These are phyloP conservation scores for Lachnellula cervina DNA, from an alignment of 2,329 filamentous ascomycete species.

Conservation along the genomic window DNA sequence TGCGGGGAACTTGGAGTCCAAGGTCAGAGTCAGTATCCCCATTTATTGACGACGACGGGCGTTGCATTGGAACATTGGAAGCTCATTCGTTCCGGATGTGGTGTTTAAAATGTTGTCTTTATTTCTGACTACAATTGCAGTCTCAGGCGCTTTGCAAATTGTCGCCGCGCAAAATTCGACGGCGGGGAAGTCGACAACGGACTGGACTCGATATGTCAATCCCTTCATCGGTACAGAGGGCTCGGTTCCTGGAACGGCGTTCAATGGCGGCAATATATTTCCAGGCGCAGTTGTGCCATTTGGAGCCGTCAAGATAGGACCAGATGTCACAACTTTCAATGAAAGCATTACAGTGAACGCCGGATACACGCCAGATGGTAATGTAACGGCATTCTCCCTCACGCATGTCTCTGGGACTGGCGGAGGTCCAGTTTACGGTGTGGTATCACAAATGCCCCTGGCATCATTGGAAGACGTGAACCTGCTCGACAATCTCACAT, in stretches of 20 bases:
- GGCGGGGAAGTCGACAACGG: slow-evolving; percentile 1
- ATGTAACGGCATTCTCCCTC: slow-evolving; percentile 47
- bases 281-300: slow-evolving; percentile 12
- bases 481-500: slow-evolving; percentile 44
- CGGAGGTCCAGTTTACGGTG: slow-evolving; percentile 54
- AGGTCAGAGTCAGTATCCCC: too few relatives aligned
- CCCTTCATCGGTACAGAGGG: slow-evolving; percentile 47
- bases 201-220: slow-evolving; percentile 43
- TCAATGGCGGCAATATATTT: slow-evolving; percentile 30
- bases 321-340: not conserved
- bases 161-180: not conserved
- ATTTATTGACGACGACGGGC: too few relatives aligned
- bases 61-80: too few relatives aligned
- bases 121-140: not conserved
- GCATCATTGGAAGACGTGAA: slow-evolving; percentile 33
- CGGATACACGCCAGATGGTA: slow-evolving; percentile 38
- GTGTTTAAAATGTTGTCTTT: too few relatives aligned
- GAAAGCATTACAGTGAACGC: slow-evolving; percentile 26
- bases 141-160: not conserved
- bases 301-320: slow-evolving; percentile 26
- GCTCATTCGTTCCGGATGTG: too few relatives aligned
- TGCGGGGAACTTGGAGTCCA: too few relatives aligned
- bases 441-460: slow-evolving; percentile 46
- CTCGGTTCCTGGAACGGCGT: slow-evolving; percentile 39
- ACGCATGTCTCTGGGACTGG: slow-evolving; percentile 54